These are phyloP conservation scores for Podila clonocystis DNA, from an alignment of 192 early-diverging fungal genomes.

Conservation along the genomic window DNA sequence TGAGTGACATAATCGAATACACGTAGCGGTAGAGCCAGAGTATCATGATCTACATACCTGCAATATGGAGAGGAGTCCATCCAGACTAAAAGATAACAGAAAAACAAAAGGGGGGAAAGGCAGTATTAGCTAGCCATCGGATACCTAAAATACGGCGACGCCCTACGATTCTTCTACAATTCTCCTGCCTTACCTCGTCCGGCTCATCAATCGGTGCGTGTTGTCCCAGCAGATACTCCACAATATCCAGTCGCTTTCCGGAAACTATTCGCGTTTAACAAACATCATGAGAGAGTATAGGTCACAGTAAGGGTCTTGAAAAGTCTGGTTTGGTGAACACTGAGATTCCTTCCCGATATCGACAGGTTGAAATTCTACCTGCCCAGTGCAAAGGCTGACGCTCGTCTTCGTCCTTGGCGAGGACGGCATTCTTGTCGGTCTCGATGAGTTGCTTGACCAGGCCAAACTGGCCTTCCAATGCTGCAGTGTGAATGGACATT, in stretches of 20 bases:
- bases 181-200: constrained; percentile 63
- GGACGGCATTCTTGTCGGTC: constrained; percentile 57
- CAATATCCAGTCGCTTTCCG: constrained; percentile 73
- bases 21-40: not conserved
- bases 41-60: constrained; percentile 39
- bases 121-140: not conserved
- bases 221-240: constrained; percentile 71
- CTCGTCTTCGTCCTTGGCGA: constrained; percentile 74
- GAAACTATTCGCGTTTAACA: constrained; percentile 51
- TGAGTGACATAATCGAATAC: not conserved
- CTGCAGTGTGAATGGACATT: constrained; percentile 52
- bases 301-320: constrained; percentile 16
- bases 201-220: constrained; percentile 70
- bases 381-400: constrained; percentile 64
- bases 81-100: constrained; percentile 47
- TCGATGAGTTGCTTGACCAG: constrained; percentile 62
- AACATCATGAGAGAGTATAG: constrained; percentile 14
- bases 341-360: too few relatives aligned
- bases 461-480: constrained; percentile 55
- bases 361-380: constrained; percentile 15
- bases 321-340: too few relatives aligned
- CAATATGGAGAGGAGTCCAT: constrained; percentile 67
- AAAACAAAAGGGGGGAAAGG: not conserved
- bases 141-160: not conserved
- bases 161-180: not conserved